Evolutionary conservation across 2,329 filamentous ascomycete species (phyloP), one percentile per base, ranked within the genome.

Genomic region (Fusarium sororula): DNA sequence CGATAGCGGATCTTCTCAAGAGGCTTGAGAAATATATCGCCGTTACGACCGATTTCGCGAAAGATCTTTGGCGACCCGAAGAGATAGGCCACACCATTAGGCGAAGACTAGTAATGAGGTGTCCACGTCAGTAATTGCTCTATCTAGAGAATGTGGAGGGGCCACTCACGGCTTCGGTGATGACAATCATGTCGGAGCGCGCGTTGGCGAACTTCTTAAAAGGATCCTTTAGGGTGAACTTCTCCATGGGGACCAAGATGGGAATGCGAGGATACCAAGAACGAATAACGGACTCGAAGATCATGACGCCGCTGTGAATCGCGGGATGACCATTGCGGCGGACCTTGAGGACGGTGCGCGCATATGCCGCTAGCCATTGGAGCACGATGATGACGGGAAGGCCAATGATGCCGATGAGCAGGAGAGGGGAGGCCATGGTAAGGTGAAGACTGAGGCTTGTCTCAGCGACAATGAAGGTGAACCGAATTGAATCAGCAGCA

Each of bases 121-220:
- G 5, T 1, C 5, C 3, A 13, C 5, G 14, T 50, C 14, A 32
- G 28, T 18, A 18, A 7, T 13, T n/a, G 0, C 4, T 9, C 10
- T 32, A 13, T 5, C 7, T 50, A 9, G 47, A 10, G 15, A 17
- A 18, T 2, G 1, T n/a, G 7, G 7, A 50, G 5, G 11, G 1
- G 7, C 7, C 0, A 32, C 47, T 50, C 22, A 50, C 47, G 5
- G 47, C 47, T 28, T 50, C 47, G 0, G 47, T 50, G 5, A 50
- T 50, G 15, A 50, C 22, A 11, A 50, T 50, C 47, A 50, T 32
- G 5, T 50, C 47, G 11, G 47, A 50, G 11, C 47, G 28, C 47
- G 47, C 47, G 15, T 50, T 50, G 47, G 47, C 47, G 22, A 50
- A 50, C 11, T 50, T 50, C 47, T 50, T 50, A 3, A 50, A 50